Conservation (phyloP, 257 asterid species). For the Solanum neorickii region DNA sequence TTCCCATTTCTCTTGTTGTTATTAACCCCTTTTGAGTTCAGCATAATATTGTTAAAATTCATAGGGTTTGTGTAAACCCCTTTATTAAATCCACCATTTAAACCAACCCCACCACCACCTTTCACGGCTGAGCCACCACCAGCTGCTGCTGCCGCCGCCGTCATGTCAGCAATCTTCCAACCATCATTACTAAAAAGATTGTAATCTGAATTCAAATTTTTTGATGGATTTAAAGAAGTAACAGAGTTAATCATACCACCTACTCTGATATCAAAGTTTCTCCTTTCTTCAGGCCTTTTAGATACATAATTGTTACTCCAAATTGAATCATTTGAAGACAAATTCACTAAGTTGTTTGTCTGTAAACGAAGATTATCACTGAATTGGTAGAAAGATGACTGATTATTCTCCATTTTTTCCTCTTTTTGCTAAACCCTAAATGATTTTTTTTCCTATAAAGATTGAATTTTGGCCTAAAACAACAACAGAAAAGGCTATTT, state of each 20-base stretch:
- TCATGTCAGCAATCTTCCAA: conserved; percentile 37
- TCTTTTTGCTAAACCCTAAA: background rate
- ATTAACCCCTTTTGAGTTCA: conserved; percentile 20
- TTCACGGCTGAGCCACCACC: background rate
- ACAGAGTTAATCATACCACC: conserved; percentile 25
- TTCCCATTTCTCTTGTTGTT: conserved; percentile 22
- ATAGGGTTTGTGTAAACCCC: conserved; percentile 55
- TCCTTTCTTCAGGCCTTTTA: conserved; percentile 56
- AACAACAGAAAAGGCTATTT: background rate
- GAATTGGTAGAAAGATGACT: conserved; percentile 82
- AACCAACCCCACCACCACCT: conserved; percentile 33
- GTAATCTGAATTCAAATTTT: conserved; percentile 20
- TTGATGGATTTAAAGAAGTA: background rate
- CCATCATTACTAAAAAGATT: conserved; percentile 25
- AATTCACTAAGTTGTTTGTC: conserved; percentile 35
- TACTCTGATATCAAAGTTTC: conserved; percentile 76
- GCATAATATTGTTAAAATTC: conserved; percentile 10
- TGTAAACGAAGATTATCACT: conserved; percentile 83
- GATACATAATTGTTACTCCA: conserved; percentile 65
- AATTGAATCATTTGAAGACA: conserved; percentile 79
- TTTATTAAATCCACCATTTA: conserved; percentile 87
- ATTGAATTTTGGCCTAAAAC: too few species aligned
- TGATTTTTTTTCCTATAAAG: background rate
- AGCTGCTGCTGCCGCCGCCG: conserved; percentile 1
- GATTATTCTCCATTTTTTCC: conserved; percentile 28